Base-by-base conservation (phyloP, 345 rosid species). In the Rubroshorea leprosula region DNA sequence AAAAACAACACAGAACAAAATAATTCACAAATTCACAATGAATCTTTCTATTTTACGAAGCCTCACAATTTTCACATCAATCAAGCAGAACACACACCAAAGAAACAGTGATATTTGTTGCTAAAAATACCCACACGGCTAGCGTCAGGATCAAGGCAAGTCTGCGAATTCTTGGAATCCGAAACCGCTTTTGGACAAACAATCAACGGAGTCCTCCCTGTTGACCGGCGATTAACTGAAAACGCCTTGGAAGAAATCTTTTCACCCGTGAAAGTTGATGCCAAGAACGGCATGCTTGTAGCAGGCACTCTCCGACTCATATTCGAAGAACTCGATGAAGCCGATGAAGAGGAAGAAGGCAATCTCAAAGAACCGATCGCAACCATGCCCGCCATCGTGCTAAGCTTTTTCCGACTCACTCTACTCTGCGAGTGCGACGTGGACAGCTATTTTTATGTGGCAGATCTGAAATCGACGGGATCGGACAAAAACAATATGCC, bases 61-160 rank as follows among this genome's bases (percentile, higher is more conserved):
- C 35, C 35, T 29, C 45, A 2, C 45, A 1, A 39, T 39, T 39
- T 39, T 13, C 45, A 7, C 45, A 14, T 39, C 45, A 39, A 39
- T 58, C 6, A 10, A 20, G 43, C 4, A 0, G 49, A 7, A 39
- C 6, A 20, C 45, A 39, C 4, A 21, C 16, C 20, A 23, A 5
- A 50, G 19, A 48, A n/a, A 16, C 13, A 23, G 15, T 23, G 24
- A 51, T 19, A 52, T 6, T 17, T 6, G 44, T 17, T 14, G 49
- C 5, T 0, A 0, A 20, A 22, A n/a, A 47, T 21, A 63, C 93
- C 79, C 39, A 91, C 98, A 53, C 94, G 80, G 69, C 98, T 91
- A 3, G 98, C 98, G 49, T 91, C 98, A 53, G 98, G 98, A 67
- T 91, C 98, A 62, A 91, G 98, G 62, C 98, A 91, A 2, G 98